Evolutionary conservation across 352 stramenopile species (phyloP), one percentile per base, ranked within the genome.

Genomic region (Phytophthora syringae): DNA sequence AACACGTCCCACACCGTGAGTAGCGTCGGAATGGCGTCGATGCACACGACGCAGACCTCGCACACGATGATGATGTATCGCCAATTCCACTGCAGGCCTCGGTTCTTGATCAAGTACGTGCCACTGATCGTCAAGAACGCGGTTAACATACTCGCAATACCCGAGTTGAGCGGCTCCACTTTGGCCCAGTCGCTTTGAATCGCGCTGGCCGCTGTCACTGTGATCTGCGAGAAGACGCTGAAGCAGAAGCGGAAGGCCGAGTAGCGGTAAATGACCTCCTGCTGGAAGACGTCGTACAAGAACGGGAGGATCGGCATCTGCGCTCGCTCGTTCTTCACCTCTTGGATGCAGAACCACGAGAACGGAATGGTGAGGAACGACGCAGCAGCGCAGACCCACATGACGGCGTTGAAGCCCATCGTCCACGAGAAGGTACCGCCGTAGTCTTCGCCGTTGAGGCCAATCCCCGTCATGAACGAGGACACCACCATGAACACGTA

Each of bases 1-100:
- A 69, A 79, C 1, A 86, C 76, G 48, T 88, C 48, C 79, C 76
- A 88, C 54, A 86, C 81, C 28, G 79, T 88, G 32, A 84, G 37
- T 13, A 86, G 70, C 7, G 74, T 84, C 13, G 76, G 72, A 5
- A 80, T 52, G 2, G 60, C 39, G 36, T 88, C 79, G 42, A 80
- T 66, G 3, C 56, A 54, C 22, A 88, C 72, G 36, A 84, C 72
- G 1, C 58, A 44, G 12, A 82, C 21, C 37, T 80, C 61, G 9
- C 59, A 50, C n/a, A 75, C 57, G 40, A 84, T 67, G n/a, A 78
- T 66, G 21, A 60, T 22, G 47, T 66, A 47, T 25, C 51, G 74
- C 76, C 76, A 89, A 64, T 72, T 84, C 79, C 79, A 88, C n/a
- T 57, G 36, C 18, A 72, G 44, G 1, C 64, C 64, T 11, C 54